Evolutionary conservation across 2,329 filamentous ascomycete genomes (phyloP), one percentile per base, ranked within the genome.

Genomic region (Aspergillus fischeri): DNA sequence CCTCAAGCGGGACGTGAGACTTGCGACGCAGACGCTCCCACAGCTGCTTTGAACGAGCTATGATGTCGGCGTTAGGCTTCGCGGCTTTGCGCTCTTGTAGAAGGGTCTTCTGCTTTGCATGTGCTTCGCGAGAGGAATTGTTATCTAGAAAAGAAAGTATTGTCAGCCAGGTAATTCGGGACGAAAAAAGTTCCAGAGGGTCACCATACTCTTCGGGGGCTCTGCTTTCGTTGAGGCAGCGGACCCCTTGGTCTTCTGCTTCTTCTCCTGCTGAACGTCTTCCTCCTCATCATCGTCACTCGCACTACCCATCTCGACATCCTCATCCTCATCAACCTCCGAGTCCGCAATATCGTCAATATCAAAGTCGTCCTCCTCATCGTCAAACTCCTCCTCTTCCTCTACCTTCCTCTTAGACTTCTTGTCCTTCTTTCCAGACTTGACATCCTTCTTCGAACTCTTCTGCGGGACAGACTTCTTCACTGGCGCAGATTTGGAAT

Each of bases 1-100:
- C 92, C 42, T 95, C 90, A 67, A 88, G 86, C 44, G 92, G 89
- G 1, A 99, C 91, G 68, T 97, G 91, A 2, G 92, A 96, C 78
- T 97, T 97, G 67, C 91, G 83, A 63, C 94, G 88, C 70, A 99
- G 78, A 60, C 90, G 86, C 79, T 99, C 94, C 95, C 94, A 99
- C 53, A 99, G 84, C 79, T 97, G 96, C 82, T 99, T 99, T 54
- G 91, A 90, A 60, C 92, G 87, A 61, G 88, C 85, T 63, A 97
- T 87, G 69, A 90, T 86, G 73, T 97, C 92, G 70, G 93, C 92
- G 65, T 97, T 87, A 25, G 94, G 94, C 78, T 97, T 97, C 47
- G 90, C 88, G 41, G 90, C 88, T 80, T 92, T 97, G 65, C 95
- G 90, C 73, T 97, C 93, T 69, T 87, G 88, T 25, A 86, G 88